These are phyloP conservation scores for Hanseniaspora guilliermondii DNA, from an alignment of 805 yeast species.

Conservation along the genomic window DNA sequence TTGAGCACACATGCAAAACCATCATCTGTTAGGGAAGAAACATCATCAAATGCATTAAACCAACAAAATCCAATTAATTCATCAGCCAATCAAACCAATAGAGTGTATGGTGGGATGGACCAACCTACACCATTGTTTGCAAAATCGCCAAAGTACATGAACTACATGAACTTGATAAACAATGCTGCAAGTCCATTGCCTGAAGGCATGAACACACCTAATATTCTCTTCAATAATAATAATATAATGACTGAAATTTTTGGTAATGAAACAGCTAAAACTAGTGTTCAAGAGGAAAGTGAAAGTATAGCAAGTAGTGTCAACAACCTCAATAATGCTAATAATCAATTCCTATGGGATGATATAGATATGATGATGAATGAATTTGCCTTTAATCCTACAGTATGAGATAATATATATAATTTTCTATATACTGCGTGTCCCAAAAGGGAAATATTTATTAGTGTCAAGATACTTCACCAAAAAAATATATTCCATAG, in stretches of 20 bases:
- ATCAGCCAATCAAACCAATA: neutral
- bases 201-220: neutral
- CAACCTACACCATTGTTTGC: conserved; percentile 5
- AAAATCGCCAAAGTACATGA: conserved; percentile 9
- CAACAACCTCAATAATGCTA: neutral
- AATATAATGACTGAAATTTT: neutral
- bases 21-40: conserved; percentile 1
- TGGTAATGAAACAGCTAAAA: neutral
- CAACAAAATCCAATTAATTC: neutral
- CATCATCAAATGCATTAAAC: conserved; percentile 13
- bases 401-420: conserved; percentile 21
- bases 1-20: neutral
- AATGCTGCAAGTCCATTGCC: neutral
- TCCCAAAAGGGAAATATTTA: neutral
- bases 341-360: conserved; percentile 38
- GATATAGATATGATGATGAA: conserved; percentile 84
- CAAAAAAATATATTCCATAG: too few relatives aligned
- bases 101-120: neutral
- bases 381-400: conserved; percentile 76
- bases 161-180: conserved; percentile 5
- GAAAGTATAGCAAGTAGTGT: conserved; percentile 6
- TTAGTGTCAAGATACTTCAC: neutral
- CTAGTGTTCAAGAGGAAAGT: conserved; percentile 3
- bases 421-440: neutral
- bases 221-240: neutral